Evolutionary conservation across 2,329 filamentous ascomycete genomes (phyloP), one percentile per base, ranked within the genome.

Genomic region (Penicillium sp.): DNA sequence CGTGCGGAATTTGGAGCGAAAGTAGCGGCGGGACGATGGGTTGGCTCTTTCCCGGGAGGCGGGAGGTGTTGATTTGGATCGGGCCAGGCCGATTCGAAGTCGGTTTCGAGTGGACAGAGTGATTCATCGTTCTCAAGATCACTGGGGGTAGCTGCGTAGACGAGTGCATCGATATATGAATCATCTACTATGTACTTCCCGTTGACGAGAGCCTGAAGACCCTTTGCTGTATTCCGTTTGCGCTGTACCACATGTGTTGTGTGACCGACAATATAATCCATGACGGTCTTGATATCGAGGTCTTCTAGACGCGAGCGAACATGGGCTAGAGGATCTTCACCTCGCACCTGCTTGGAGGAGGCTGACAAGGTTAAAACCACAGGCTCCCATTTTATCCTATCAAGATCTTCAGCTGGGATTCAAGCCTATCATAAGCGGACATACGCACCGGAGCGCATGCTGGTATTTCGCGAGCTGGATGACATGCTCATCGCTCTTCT

Each of bases 221-320:
- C 90, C 62, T 91, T 92, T 0, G 92, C 84, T 0, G 91, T 93
- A 71, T 97, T 99, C 46, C 94, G 84, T 74, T 96, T 97, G 71
- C 86, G 89, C 8, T 90, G 87, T 34, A 97, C 86, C 11, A 96
- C 89, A 72, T 97, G 92, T 0, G 93, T 96, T 0, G 93, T 97
- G 29, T 82, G 77, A 16, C 78, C 81, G 26, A 82, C 76, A 24
- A 89, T 77, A 72, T 91, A 97, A 4, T 92, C 87, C 42, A 84
- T 80, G 14, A 89, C 78, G 14, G 91, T 87, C 72, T 97, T 97
- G 72, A 97, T 87, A 69, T 96, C 94, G n/a, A 96, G 81, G 43
- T 87, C 84, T 69, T 95, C 91, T 18, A 97, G 83, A 51, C 82
- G 82, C 32, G 82, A 76, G 59, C 84, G 84, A 26, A 92, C 81